Evolutionary conservation across 495 filamentous ascomycete genomes (phyloP).

Genomic region (Aspergillus kassunensis): DNA sequence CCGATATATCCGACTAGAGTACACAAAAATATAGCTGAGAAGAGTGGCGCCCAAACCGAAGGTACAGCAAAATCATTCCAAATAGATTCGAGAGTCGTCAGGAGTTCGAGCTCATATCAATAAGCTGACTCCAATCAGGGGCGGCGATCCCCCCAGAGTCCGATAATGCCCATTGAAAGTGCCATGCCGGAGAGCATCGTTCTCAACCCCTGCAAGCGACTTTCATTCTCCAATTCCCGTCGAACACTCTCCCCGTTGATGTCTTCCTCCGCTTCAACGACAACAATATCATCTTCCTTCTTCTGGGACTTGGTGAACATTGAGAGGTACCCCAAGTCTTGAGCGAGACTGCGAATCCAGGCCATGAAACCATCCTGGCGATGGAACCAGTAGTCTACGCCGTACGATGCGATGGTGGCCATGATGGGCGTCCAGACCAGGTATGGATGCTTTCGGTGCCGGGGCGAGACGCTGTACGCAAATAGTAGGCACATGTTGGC

Average conservation of each 20-base stretch:
- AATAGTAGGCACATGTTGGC: constrained; percentile 62
- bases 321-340: constrained; percentile 25
- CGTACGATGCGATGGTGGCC: constrained; percentile 52
- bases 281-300: constrained; percentile 62
- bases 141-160: constrained; percentile 80
- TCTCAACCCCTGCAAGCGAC: constrained; percentile 56
- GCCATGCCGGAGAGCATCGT: constrained; percentile 59
- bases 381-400: constrained; percentile 53
- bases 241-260: constrained; percentile 82
- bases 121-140: neutral
- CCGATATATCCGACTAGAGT: neutral
- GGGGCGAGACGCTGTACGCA: constrained; percentile 69
- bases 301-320: constrained; percentile 37
- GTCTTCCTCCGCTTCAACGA: constrained; percentile 51
- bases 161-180: constrained; percentile 72
- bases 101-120: neutral
- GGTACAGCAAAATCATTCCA: too few species aligned
- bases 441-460: constrained; percentile 72
- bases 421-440: constrained; percentile 69
- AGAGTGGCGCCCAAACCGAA: neutral
- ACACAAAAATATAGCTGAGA: neutral
- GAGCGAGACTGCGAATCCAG: constrained; percentile 23
- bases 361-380: constrained; percentile 29
- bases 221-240: constrained; percentile 62
- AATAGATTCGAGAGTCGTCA: neutral